Conservation (phyloP, 768 basidiomycete genomes). For the Russula earlei region DNA sequence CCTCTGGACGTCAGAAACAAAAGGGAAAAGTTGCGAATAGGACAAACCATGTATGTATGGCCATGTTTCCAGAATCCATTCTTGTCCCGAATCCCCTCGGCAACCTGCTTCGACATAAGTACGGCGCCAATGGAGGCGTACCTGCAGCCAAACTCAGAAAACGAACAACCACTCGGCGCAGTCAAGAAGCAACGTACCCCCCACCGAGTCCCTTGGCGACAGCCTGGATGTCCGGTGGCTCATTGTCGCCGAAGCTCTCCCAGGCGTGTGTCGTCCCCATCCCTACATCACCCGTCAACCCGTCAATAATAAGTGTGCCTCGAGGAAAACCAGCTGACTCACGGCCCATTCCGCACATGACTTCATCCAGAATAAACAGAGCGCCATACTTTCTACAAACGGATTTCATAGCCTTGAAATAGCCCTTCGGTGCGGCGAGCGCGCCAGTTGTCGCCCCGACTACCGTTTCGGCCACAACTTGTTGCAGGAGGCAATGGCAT, state of each 20-base stretch:
- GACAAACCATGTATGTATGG: constrained; percentile 68
- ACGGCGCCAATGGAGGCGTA: constrained; percentile 79
- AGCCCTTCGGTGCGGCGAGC: constrained; percentile 70
- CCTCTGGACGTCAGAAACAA: neutral
- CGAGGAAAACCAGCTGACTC: constrained; percentile 26
- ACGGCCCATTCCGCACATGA: constrained; percentile 91
- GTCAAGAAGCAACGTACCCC: constrained; percentile 41
- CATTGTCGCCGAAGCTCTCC: constrained; percentile 74
- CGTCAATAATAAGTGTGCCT: neutral
- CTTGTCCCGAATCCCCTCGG: constrained; percentile 55
- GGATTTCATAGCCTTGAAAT: constrained; percentile 77
- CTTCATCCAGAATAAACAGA: constrained; percentile 82
- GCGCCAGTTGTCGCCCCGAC: constrained; percentile 80
- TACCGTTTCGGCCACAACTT: constrained; percentile 83
- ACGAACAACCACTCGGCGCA: neutral
- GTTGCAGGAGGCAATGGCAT: neutral
- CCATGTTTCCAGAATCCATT: constrained; percentile 76
- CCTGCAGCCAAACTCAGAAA: constrained; percentile 29
- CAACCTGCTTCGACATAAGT: constrained; percentile 63
- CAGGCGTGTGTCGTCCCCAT: constrained; percentile 85
- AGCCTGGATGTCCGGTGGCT: constrained; percentile 76
- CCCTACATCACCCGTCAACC: constrained; percentile 33
- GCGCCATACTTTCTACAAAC: constrained; percentile 66
- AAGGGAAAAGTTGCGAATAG: neutral
- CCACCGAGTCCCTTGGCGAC: constrained; percentile 87